Evolutionary conservation across 192 early-diverging fungal species (phyloP).

Genomic region (Umbelopsis sp.): DNA sequence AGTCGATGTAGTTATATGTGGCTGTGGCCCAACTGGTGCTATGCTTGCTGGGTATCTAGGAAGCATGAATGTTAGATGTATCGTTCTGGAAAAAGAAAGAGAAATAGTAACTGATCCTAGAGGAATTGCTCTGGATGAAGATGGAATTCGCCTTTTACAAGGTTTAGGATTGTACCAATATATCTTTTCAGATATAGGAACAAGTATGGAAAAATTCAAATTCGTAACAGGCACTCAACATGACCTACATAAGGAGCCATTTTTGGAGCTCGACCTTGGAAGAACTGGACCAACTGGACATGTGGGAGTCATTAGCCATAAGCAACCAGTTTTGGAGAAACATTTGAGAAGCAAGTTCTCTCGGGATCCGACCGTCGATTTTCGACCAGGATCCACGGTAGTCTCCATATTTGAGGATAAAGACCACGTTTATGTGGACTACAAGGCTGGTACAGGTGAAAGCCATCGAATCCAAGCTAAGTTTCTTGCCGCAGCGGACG

Average conservation of each 20-base stretch:
- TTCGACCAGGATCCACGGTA: constrained; percentile 1
- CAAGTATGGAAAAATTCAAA: background rate
- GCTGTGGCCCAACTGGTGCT: constrained; percentile 18
- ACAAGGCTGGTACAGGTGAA: background rate
- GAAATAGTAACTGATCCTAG: constrained; percentile 20
- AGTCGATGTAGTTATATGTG: constrained; percentile 13
- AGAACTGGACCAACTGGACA: background rate
- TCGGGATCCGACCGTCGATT: background rate
- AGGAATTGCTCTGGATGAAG: constrained; percentile 17
- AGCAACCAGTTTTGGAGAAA: constrained; percentile 18
- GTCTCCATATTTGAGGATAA: background rate
- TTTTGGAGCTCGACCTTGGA: background rate
- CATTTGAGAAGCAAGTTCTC: background rate
- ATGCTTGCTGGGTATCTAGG: constrained; percentile 21
- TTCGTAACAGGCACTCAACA: background rate
- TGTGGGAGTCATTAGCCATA: constrained; percentile 1
- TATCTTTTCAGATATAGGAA: constrained; percentile 6
- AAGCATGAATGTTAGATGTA: constrained; percentile 9
- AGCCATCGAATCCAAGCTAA: background rate
- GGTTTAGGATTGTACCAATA: constrained; percentile 1
- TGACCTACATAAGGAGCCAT: background rate
- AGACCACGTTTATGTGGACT: constrained; percentile 4
- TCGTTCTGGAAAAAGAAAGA: constrained; percentile 2
- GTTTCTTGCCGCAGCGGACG: constrained; percentile 11
- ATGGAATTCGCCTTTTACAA: constrained; percentile 11